These are phyloP conservation scores for Sphagnum magellanicum DNA, from an alignment of 228 moss, liverwort and hornwort genomes.

Conservation along the genomic window DNA sequence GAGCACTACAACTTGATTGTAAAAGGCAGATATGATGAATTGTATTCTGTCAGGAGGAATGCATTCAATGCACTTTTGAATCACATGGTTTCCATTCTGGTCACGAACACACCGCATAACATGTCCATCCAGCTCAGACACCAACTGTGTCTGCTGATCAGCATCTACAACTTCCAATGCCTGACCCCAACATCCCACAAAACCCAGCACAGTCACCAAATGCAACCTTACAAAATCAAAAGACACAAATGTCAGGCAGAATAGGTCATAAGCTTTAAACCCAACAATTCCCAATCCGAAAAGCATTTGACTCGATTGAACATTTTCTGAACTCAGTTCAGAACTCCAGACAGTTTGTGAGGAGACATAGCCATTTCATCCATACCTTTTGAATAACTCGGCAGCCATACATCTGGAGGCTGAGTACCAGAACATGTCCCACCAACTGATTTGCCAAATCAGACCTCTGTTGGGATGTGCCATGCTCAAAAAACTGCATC, in stretches of 20 bases:
- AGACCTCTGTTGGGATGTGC: conserved; percentile 74
- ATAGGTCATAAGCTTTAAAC: not conserved
- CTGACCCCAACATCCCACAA: conserved; percentile 18
- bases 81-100: conserved; percentile 97
- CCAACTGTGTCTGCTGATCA: conserved; percentile 86
- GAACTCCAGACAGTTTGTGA: not conserved
- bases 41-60: conserved; percentile 87
- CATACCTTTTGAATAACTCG: conserved; percentile 95
- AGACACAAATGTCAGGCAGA: not conserved
- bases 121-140: conserved; percentile 90
- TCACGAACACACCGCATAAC: conserved; percentile 97
- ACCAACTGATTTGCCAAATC: conserved; percentile 86
- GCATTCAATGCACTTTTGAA: conserved; percentile 97
- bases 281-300: not conserved
- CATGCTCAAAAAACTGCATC: conserved; percentile 94
- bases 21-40: conserved; percentile 96
- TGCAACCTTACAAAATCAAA: not conserved
- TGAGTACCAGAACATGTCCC: conserved; percentile 76
- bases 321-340: not conserved
- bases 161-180: conserved; percentile 97
- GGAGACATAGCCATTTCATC: too few species aligned
- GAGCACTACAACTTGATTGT: conserved; percentile 85
- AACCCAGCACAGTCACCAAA: not conserved
- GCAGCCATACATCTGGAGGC: conserved; percentile 98
- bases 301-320: not conserved